Conservation (phyloP, 257 asterid species). For the Primulina tabacum region DNA sequence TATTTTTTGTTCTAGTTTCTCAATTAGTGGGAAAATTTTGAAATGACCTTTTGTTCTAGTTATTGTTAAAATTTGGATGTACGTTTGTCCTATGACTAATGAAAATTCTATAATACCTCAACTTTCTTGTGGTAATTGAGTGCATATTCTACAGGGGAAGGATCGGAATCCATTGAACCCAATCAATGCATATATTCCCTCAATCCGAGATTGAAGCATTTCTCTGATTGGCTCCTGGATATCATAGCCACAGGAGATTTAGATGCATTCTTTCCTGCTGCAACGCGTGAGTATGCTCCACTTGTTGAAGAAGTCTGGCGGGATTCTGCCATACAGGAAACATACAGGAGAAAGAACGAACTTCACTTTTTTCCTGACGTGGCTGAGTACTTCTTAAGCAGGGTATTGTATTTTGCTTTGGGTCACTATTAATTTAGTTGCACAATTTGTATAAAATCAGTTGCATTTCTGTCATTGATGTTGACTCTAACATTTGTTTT, state of each 20-base stretch:
- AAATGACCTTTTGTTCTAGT: not conserved
- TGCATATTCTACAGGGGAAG: conserved; percentile 44
- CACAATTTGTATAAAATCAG: not conserved
- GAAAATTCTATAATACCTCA: not conserved
- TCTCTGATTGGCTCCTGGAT: conserved; percentile 94
- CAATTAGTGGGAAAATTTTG: not conserved
- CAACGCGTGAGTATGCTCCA: conserved; percentile 96
- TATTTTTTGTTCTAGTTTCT: not conserved
- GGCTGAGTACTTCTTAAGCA: conserved; percentile 82
- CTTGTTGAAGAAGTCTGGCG: conserved; percentile 94
- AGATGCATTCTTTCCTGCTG: conserved; percentile 98
- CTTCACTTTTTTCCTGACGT: conserved; percentile 93
- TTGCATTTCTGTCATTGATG: conserved; percentile 6
- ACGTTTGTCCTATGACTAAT: conserved; percentile 1
- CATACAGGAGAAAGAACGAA: conserved; percentile 69
- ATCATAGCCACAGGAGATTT: conserved; percentile 95
- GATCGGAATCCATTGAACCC: conserved; percentile 35
- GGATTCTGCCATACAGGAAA: conserved; percentile 87
- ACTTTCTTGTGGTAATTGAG: conserved; percentile 13
- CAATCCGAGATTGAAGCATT: conserved; percentile 77
- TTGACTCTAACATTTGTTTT: conserved; percentile 3
- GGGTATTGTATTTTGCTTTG: conserved; percentile 42
- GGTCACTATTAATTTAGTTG: not conserved
- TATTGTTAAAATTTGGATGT: not conserved
- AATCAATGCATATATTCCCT: conserved; percentile 69